Evolutionary conservation across 495 filamentous ascomycete species (phyloP).

Genomic region (Penicillium verhagenii): DNA sequence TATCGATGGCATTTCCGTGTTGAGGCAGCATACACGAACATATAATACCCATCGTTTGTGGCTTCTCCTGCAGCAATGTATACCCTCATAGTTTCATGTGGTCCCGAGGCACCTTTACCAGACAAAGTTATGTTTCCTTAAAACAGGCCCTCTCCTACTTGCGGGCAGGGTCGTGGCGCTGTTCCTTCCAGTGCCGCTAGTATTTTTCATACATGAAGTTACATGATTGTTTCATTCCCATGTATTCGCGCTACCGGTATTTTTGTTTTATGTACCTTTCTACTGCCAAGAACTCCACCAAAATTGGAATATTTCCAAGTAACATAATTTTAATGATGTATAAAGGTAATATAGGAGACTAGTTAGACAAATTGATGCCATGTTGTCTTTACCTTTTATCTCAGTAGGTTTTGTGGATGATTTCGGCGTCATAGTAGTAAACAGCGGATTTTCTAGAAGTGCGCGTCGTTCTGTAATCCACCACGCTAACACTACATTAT

Average conservation of each 20-base stretch:
- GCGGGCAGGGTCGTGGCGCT: no score
- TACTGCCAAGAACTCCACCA: slow-evolving; percentile 23
- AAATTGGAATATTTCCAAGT: slow-evolving; percentile 19
- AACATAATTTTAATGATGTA: slow-evolving; percentile 21
- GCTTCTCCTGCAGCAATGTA: no score
- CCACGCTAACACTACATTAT: slow-evolving; percentile 13
- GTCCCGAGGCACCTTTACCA: no score
- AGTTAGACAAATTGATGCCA: slow-evolving; percentile 6
- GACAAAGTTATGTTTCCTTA: no score
- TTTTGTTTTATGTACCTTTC: slow-evolving; percentile 16
- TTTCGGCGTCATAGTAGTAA: slow-evolving; percentile 12
- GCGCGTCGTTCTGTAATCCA: slow-evolving; percentile 8
- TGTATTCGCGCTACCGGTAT: slow-evolving; percentile 11
- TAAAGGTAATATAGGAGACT: neutral
- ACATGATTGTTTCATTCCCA: slow-evolving; percentile 4
- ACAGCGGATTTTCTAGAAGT: slow-evolving; percentile 9
- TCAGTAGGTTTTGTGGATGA: slow-evolving; percentile 10
- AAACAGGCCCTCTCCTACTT: no score
- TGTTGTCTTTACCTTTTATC: slow-evolving; percentile 9
- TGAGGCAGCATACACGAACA: no score
- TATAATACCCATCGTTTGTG: no score
- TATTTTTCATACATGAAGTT: slow-evolving; percentile 18
- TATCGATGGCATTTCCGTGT: no score
- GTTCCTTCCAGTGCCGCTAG: slow-evolving; percentile 7
- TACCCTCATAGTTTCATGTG: no score